Evolutionary conservation across 768 basidiomycete genomes (phyloP), one percentile per base, ranked within the genome.

Genomic region (Rhodotorula kratochvilovae): DNA sequence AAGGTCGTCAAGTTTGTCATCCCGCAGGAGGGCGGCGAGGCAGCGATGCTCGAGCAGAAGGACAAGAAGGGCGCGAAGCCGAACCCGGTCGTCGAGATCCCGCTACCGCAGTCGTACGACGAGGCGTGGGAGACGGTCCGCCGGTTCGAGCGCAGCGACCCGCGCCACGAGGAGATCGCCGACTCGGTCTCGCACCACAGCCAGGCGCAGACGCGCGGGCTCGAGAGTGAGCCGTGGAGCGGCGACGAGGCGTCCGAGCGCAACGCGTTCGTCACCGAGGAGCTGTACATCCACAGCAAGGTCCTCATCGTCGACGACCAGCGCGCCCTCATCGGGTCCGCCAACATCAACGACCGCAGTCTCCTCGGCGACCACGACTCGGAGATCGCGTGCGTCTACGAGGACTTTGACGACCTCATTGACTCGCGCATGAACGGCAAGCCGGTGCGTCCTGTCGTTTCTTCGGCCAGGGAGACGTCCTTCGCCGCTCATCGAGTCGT

Each of bases 341-440:
- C 95, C 25, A 98, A 97, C 79, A 79, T 94, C 74, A 94, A 94
- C 71, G 92, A 94, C 77, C 87, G 91, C 23, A 89, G 87, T 64
- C 90, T 91, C 81, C 88, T 85, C 84, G 94, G 94, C 35, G 89
- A 95, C 74, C 45, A 92, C 13, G 71, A 77, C 80, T 95, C 92
- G 2, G 96, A 98, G 81, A 95, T 97, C 73, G 91, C 90, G 13
- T 81, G 96, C 15, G 87, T 97, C 29, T 88, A 96, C 42, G 94
- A 98, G 80, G 95, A 99, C 77, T 23, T 13, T 16, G 81, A 84
- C 0, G 91, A 95, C 61, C 83, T 86, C 82, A 83, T 99, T 51
- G 83, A 85, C 36, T 85, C 87, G 7, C 84, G 79, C 25, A 95
- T 96, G 92, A 83, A 92, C 76, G 91, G 92, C 4, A 79, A 85